Evolutionary conservation across 2,329 filamentous ascomycete species (phyloP), one percentile per base, ranked within the genome.

Genomic region (Aspergillus aculeatus): DNA sequence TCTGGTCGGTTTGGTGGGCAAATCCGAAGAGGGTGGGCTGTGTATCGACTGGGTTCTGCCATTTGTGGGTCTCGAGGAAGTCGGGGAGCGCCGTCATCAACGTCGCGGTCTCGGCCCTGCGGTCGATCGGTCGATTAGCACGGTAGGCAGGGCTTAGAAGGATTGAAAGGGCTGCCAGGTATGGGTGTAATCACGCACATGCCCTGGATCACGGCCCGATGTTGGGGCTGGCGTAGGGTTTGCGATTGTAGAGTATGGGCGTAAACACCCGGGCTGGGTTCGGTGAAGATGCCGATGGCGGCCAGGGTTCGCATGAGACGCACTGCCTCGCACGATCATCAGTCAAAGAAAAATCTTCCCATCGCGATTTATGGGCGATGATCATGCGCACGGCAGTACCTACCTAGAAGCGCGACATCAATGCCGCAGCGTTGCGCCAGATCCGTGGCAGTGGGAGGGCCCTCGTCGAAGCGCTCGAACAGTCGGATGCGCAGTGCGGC

Each of bases 21-120:
- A 21, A 54, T 5, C 51, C 51, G 10, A 54, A 54, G 1, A 54
- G 32, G 9, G 51, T 23, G 11, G 35, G 51, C n/a, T 11, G 31
- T n/a, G 21, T 12, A 26, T 54, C 51, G 3, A 35, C 51, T 3
- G 51, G 51, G 24, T 44, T 54, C 19, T 54, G 29, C 29, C 23
- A 54, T 10, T 44, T 5, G 32, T 38, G 32, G 5, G 51, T 38
- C 2, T 19, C 32, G 7, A 54, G 51, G 38, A 38, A 54, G 29
- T 44, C 51, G 2, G 51, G 51, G 1, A 54, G 51, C 26, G 51
- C 32, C 11, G 32, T 12, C 51, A 54, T 54, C 12, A 35, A 7
- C 3, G 32, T 41, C n/a, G 51, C 51, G 3, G 51, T 54, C 24
- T 54, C 51, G 51, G 51, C 51, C 51, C 51, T 54, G 21, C 16